Evolutionary conservation across 129 eudicot species (phyloP), one percentile per base, ranked within the genome.

Genomic region (Sambucus nigra): DNA sequence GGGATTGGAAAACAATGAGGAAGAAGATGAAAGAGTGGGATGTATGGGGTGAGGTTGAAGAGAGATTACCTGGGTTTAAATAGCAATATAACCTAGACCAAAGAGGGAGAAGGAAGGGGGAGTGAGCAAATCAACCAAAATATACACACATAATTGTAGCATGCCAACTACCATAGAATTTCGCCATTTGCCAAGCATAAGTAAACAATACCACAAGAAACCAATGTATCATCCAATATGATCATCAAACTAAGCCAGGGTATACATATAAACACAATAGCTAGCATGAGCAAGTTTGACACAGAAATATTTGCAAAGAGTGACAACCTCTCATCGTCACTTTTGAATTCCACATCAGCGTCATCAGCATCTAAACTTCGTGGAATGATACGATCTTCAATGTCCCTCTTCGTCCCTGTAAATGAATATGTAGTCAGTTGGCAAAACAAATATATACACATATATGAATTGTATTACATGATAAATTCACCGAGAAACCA

Each of bases 311-410:
- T 3, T 11, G 18, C 11, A 40, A 45, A 40, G 25, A 23, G 11
- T 47, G 55, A 62, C 3, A 17, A 92, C 94, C 96, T 86, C 8
- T 92, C 95, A 44, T 86, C 94, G 45, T 78, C 87, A 61, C 83
- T 86, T 63, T 86, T 76, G 22, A 60, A 70, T 51, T 82, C 87
- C 48, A 57, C 87, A 47, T 86, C 99, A 57, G 91, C 80, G 73
- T 91, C 99, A 71, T 91, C 99, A 27, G 99, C 96, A 77, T 92
- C 99, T 60, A 70, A 81, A 70, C 75, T 82, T 49, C 94, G 84
- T 14, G 92, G 94, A 69, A 82, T 63, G 26, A 86, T 74, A 9
- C 96, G 96, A 18, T 92, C 99, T 47, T 92, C 96, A 48, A 73
- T 12, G 9, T 92, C 99, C 73, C 99, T 75, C 76, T 66, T 87